Percentiles rank a stretch among this genome's conserved stretches.
Conservation (phyloP, 164 flowering plant species). For the Brasenia schreberi region DNA sequence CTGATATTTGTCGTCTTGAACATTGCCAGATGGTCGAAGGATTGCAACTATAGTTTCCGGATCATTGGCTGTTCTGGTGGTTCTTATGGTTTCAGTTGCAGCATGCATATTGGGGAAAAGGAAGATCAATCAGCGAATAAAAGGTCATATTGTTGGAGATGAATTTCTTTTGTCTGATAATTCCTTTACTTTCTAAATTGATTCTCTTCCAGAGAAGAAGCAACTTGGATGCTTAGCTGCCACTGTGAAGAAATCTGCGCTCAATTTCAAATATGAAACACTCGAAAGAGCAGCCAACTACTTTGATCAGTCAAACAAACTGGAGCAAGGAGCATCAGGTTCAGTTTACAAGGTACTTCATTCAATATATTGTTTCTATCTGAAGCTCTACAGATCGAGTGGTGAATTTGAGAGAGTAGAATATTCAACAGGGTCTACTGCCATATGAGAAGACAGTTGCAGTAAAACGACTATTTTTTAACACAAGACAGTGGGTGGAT, state of each 20-base stretch:
- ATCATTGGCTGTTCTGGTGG: constrained; percentile 27
- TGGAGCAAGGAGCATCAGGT: constrained; percentile 85
- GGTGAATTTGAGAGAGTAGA: not conserved
- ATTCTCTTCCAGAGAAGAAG: constrained; percentile 36
- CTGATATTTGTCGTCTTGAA: not conserved
- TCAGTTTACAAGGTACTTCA: constrained; percentile 50
- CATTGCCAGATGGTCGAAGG: not conserved
- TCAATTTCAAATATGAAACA: constrained; percentile 51
- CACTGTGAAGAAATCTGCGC: constrained; percentile 40
- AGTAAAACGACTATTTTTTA: constrained; percentile 65
- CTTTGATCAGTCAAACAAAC: constrained; percentile 42
- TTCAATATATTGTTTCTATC: too few relatives aligned
- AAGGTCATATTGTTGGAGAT: constrained; percentile 22
- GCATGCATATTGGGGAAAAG: constrained; percentile 24
- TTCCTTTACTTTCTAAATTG: not conserved
- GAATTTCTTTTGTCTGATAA: not conserved
- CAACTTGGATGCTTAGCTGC: constrained; percentile 35
- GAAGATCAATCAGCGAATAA: constrained; percentile 21
- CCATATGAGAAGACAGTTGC: constrained; percentile 58
- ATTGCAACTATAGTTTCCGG: constrained; percentile 29
- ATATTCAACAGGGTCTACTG: constrained; percentile 35
- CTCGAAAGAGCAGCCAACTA: constrained; percentile 70
- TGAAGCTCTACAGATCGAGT: too few relatives aligned
- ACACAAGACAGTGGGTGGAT: constrained; percentile 78
- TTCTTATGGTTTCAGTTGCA: constrained; percentile 21